Percentiles rank a stretch among this genome's conserved stretches.
Evolutionary conservation across 2,329 filamentous ascomycete genomes (phyloP).

Genomic region (Aspergillus ibericus): DNA sequence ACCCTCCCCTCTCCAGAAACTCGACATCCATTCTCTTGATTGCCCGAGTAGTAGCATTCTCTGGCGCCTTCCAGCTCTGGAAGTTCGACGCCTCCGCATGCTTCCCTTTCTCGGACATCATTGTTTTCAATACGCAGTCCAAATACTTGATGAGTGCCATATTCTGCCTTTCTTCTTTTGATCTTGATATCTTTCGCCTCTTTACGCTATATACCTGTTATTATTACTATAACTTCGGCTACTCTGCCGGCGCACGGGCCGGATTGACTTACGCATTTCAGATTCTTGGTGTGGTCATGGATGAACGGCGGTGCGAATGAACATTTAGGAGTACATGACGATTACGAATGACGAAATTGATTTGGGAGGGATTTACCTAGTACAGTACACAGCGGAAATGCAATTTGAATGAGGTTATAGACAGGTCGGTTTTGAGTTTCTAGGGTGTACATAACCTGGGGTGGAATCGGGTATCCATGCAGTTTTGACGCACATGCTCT

Average conservation of each 20-base stretch:
- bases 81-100: background rate
- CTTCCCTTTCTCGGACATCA: background rate
- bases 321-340: slow-evolving; percentile 1
- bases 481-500: background rate
- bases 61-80: background rate
- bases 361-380: background rate
- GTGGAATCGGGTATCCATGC: background rate
- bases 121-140: background rate
- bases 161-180: background rate
- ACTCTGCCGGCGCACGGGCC: background rate
- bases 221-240: background rate
- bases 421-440: background rate
- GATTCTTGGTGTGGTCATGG: background rate
- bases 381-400: background rate
- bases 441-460: background rate
- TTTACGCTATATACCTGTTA: background rate
- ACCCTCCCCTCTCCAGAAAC: background rate
- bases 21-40: background rate
- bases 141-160: background rate
- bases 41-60: background rate
- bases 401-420: background rate
- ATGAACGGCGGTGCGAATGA: background rate
- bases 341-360: slow-evolving; percentile 2
- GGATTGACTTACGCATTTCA: background rate
- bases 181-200: background rate